Evolutionary conservation across 345 rosid species (phyloP).

Genomic region (Lepidium africanum): DNA sequence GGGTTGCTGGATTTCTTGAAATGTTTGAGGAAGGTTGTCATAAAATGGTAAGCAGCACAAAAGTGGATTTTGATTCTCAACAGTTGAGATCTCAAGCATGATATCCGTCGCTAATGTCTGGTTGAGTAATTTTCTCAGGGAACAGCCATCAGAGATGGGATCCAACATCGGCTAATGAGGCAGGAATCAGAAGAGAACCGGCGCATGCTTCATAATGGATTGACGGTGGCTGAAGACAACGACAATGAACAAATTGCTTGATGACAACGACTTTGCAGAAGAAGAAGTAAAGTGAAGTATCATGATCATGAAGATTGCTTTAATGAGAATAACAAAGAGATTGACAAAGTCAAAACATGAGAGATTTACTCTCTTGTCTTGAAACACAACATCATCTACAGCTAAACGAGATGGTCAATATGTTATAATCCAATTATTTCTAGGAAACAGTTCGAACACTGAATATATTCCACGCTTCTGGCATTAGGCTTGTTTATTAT

Average conservation of each 20-base stretch:
- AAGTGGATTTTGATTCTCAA: background rate
- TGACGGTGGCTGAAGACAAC: constrained; percentile 23
- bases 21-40: constrained; percentile 71
- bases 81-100: background rate
- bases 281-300: background rate
- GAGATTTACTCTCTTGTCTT: background rate
- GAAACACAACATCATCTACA: background rate
- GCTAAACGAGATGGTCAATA: background rate
- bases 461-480: background rate
- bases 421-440: background rate
- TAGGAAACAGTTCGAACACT: background rate
- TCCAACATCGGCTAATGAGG: constrained; percentile 43
- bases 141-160: constrained; percentile 55
- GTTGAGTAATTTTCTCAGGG: constrained; percentile 27
- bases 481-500: background rate
- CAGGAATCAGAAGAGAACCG: constrained; percentile 36
- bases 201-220: constrained; percentile 22
- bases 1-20: constrained; percentile 67
- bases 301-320: background rate
- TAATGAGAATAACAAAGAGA: constrained; percentile 4
- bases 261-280: constrained; percentile 21
- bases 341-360: constrained; percentile 13
- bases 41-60: constrained; percentile 40
- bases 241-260: constrained; percentile 27
- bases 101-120: background rate